phyloP scores from a whole-genome alignment of 768 basidiomycete genomes.

The Cyclocybe cylindracea region DNA sequence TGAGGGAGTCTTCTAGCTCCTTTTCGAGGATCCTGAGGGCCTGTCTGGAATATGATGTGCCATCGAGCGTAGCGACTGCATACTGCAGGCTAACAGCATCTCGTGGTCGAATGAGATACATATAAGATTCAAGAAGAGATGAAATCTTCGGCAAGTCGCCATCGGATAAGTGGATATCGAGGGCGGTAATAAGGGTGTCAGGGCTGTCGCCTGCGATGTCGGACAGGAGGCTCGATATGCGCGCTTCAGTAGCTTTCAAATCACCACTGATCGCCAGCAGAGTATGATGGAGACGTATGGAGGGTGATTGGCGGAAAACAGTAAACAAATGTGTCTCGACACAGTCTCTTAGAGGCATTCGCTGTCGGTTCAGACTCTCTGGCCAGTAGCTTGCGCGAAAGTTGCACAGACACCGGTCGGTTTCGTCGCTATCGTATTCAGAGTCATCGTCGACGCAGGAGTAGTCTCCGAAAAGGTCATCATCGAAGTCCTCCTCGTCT shows the following conservation, averaged over 20 bases:
- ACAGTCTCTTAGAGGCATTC: constrained; percentile 39
- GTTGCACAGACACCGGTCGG: constrained; percentile 26
- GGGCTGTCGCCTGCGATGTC: constrained; percentile 48
- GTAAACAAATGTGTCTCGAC: constrained; percentile 45
- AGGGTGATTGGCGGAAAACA: constrained; percentile 55
- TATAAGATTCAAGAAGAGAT: constrained; percentile 44
- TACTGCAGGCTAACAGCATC: constrained; percentile 48
- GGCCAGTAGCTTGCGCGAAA: constrained; percentile 58
- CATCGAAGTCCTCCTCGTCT: constrained; percentile 30
- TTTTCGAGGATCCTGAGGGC: constrained; percentile 48
- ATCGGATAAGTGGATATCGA: constrained; percentile 49
- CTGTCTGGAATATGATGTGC: constrained; percentile 24
- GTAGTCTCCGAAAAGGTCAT: constrained; percentile 20
- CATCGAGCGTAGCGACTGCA: constrained; percentile 41
- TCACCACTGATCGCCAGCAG: constrained; percentile 41
- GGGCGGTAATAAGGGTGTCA: constrained; percentile 54
- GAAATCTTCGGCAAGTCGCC: constrained; percentile 34
- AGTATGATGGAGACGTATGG: constrained; percentile 42
- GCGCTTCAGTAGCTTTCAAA: constrained; percentile 29
- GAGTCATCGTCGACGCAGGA: constrained; percentile 23
- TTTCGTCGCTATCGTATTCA: constrained; percentile 28
- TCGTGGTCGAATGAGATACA: constrained; percentile 61
- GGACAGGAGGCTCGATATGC: constrained; percentile 33
- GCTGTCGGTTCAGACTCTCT: constrained; percentile 36
- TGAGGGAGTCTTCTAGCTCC: constrained; percentile 50